Evolutionary conservation across 345 rosid species (phyloP), one percentile per base, ranked within the genome.

Genomic region (Bruguiera parviflora): DNA sequence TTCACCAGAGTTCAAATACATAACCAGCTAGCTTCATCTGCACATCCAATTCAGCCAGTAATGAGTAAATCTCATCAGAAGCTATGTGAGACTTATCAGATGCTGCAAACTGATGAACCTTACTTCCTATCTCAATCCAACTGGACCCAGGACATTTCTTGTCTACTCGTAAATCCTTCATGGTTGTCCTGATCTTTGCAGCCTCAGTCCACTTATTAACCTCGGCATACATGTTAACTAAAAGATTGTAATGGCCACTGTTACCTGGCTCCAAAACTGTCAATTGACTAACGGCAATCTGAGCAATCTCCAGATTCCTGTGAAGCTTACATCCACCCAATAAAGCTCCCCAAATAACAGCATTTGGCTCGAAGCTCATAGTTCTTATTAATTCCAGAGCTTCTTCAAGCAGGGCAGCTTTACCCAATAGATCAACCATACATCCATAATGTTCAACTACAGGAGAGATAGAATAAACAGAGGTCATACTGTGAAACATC

Each of bases 341-440:
- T 78, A 92, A 72, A 18, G 92, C 82, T 55, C 96, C 92, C 96
- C 97, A 89, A 29, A 92, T 81, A 76, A 85, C 84, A 16, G 92
- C 83, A 67, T 92, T 91, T 49, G 91, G 86, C 77, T 84, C 71
- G 32, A 73, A 39, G 5, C 67, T 72, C 92, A 91, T 89, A 61
- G 62, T 73, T 66, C 69, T 63, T 68, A 85, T 87, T 79, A 86
- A 35, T 37, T 79, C 73, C 5, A 89, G 69, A 63, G 96, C 97
- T 67, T 90, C 91, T 52, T 77, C 80, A 32, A 90, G 84, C 75
- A 87, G 71, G 52, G 97, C 93, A 21, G 93, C 87, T 83, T 82
- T 86, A 78, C 96, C 79, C 49, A 90, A 74, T 28, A 90, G 77
- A 82, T 81, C 88, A 75, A 90, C 88, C 87, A 89, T 79, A 78